These are phyloP conservation scores for Trichoderma parareesei DNA, from an alignment of 495 filamentous ascomycete genomes.

Conservation along the genomic window DNA sequence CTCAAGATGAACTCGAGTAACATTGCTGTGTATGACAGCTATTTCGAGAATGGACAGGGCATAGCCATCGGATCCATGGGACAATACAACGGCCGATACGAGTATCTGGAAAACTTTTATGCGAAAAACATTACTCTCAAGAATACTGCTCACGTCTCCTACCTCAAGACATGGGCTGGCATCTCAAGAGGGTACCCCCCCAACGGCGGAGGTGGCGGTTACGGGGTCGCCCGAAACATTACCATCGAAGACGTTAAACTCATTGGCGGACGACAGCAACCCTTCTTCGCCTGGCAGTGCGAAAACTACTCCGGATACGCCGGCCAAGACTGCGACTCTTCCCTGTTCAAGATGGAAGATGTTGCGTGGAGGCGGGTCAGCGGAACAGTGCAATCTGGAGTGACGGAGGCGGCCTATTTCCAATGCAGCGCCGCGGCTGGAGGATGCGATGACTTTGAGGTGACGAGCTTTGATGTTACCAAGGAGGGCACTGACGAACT, in stretches of 20 bases:
- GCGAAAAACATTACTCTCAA: slow-evolving; percentile 27
- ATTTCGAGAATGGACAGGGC: slow-evolving; percentile 20
- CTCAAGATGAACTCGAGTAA: slow-evolving; percentile 44
- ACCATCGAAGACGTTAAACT: slow-evolving; percentile 2
- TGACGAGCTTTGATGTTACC: background rate
- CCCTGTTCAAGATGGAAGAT: background rate
- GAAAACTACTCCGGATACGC: slow-evolving; percentile 2
- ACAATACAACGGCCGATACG: slow-evolving; percentile 22
- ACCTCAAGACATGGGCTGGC: slow-evolving; percentile 19
- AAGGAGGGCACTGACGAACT: background rate
- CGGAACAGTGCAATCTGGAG: background rate
- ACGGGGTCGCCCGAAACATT: background rate
- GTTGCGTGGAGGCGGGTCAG: background rate
- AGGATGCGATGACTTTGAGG: background rate
- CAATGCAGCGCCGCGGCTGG: slow-evolving; percentile 1
- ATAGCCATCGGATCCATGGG: slow-evolving; percentile 27
- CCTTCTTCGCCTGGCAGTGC: slow-evolving; percentile 8
- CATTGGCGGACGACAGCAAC: background rate
- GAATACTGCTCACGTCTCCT: slow-evolving; percentile 22
- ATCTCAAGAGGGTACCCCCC: background rate
- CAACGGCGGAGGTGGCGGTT: slow-evolving; percentile 3
- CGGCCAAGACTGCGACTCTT: slow-evolving; percentile 5
- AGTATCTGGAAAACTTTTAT: slow-evolving; percentile 26
- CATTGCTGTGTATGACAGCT: slow-evolving; percentile 23
- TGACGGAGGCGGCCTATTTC: background rate